phyloP scores from a whole-genome alignment of 257 asterid genomes.

The Ehretia macrophylla region DNA sequence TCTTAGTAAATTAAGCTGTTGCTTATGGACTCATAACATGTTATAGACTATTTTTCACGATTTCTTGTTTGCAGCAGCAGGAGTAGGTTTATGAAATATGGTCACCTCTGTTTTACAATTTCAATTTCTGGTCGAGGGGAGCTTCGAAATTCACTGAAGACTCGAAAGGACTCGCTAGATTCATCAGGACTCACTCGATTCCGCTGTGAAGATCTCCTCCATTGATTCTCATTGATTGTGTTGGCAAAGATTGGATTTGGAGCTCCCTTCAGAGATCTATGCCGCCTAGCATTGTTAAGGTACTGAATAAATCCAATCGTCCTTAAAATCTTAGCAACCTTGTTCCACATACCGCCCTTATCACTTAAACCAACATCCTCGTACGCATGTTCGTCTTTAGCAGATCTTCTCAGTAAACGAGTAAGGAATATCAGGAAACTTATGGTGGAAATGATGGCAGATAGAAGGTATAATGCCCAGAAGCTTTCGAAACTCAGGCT shows the following conservation, averaged over 20 bases:
- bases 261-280: constrained; percentile 8
- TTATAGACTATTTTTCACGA: too few relatives aligned
- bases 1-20: too few relatives aligned
- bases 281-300: neutral
- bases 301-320: constrained; percentile 1
- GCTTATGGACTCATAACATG: too few relatives aligned
- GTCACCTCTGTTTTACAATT: neutral
- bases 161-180: constrained; percentile 16
- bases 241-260: neutral
- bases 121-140: constrained; percentile 6
- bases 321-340: neutral
- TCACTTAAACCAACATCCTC: neutral
- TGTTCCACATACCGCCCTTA: constrained; percentile 2
- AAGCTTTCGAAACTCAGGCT: constrained; percentile 30
- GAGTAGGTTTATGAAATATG: too few relatives aligned
- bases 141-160: constrained; percentile 3
- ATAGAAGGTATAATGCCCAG: constrained; percentile 34
- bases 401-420: constrained; percentile 4
- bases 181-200: constrained; percentile 13
- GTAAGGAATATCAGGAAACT: constrained; percentile 20
- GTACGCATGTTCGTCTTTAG: neutral
- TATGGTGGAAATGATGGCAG: constrained; percentile 22
- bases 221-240: neutral
- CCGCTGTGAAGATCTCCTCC: constrained; percentile 12
- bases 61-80: too few relatives aligned